Percentiles rank a stretch among this genome's conserved stretches.
Conservation (phyloP, 1,284 basidiomycete species). For the Apiotrichum sp. region DNA sequence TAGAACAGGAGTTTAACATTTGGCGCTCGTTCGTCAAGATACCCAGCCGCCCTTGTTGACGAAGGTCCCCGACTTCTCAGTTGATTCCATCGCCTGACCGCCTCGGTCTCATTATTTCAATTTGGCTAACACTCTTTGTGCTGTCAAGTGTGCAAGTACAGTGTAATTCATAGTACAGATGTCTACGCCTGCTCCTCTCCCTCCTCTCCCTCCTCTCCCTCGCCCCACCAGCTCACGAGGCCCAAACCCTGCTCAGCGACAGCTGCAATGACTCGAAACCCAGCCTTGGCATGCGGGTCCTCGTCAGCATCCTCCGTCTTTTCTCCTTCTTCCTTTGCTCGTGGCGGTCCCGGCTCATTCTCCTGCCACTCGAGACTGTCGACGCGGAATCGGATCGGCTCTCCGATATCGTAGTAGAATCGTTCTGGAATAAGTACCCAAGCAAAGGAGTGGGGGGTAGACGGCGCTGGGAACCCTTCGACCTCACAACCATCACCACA, state of each 20-base stretch:
- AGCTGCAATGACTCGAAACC: slow-evolving; percentile 52
- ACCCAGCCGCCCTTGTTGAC: no score
- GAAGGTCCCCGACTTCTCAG: no score
- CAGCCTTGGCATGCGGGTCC: slow-evolving; percentile 12
- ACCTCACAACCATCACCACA: no score
- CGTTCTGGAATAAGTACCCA: slow-evolving; percentile 49
- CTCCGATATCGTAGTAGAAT: slow-evolving; percentile 78
- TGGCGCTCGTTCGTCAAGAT: no score
- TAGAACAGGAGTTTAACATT: no score
- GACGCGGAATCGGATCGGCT: slow-evolving; percentile 79
- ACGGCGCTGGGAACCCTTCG: neutral
- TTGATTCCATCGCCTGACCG: no score
- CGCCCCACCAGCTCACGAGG: slow-evolving; percentile 53
- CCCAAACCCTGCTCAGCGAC: slow-evolving; percentile 87
- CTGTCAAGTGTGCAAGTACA: no score
- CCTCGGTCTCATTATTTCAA: no score
- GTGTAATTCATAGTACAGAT: no score
- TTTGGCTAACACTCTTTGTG: no score
- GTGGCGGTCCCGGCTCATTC: slow-evolving; percentile 72
- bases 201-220: slow-evolving; percentile 24
- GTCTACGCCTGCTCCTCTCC: neutral
- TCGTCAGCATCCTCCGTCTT: slow-evolving; percentile 47
- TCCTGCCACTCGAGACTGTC: slow-evolving; percentile 86
- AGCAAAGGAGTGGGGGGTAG: slow-evolving; percentile 10
- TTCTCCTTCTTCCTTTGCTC: slow-evolving; percentile 15